Base-by-base conservation (phyloP, 2,329 filamentous ascomycete genomes). In the Dothideomycetes sp. region DNA sequence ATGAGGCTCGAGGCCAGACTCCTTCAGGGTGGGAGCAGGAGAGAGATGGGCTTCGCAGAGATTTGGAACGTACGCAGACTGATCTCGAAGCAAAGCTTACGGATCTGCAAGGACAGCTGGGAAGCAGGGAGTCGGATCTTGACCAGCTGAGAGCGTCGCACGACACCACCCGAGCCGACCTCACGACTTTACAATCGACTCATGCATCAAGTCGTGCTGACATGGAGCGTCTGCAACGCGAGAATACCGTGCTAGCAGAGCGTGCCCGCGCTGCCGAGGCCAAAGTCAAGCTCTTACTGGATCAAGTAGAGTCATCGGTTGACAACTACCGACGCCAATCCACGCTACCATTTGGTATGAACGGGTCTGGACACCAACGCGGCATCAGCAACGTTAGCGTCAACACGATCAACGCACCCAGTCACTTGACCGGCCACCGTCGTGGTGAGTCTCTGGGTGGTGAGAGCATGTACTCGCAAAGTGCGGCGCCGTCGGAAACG, bases 291-390 rank as follows among this genome's bases (percentile, higher is more conserved):
- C 75, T 94, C 53, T 77, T 98, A 36, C 77, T 98, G 10, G 87
- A 96, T 58, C 89, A 96, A 56, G 88, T 98, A 29, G 89, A 94
- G 60, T 78, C 79, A 31, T 94, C 86, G 3, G 91, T 98, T 12
- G 88, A 91, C 62, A 94, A 84, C 58, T 96, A 96, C 61, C 83
- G 91, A 40, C 83, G 91, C 31, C 86, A 77, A 51, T 75, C 74
- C 4, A 68, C 75, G 47, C 47, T 61, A 22, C 53, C 58, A 18
- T 16, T 19, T 19, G 31, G 18, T 14, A 46, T 44, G 7, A 62
- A 55, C 33, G 54, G 53, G 22, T 30, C 73, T 77, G 47, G 60
- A 60, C 35, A 64, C 61, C 44, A 75, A 66, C 58, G 69, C 69
- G 48, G 43, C 22, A 39, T 43, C n/a, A 52, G 45, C 38, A 46